Evolutionary conservation across 2,329 filamentous ascomycete species (phyloP), one percentile per base, ranked within the genome.

Genomic region (Botrytis porri): DNA sequence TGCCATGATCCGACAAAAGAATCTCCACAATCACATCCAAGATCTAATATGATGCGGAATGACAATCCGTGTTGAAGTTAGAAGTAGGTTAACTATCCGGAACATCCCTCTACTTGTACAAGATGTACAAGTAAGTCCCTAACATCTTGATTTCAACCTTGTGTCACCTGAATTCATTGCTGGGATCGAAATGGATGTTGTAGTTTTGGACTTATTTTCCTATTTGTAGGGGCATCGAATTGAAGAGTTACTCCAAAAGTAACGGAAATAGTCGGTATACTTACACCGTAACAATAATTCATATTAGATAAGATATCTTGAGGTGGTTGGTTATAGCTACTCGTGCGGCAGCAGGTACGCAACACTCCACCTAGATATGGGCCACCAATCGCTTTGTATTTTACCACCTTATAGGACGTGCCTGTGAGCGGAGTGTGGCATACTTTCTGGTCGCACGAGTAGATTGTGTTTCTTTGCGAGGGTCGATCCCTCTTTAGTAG

Each of bases 51-150:
- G 86, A 10, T 82, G 77, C 18, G 84, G 87, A 87, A 69, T 84
- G 83, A 75, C 90, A 88, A 71, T 80, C 84, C 5, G 82, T 84
- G 0, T 80, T 83, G 69, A 90, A 90, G 29, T 16, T 7, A 22
- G 41, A 43, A 25, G 16, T 9, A n/a, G 0, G 2, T 43, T 1
- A 41, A 43, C 2, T n/a, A 12, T 12, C 39, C 12, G 7, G 4
- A 25, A 65, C 5, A 32, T 65, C 20, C 6, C 8, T 4, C 43
- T 35, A 29, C 20, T 35, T 35, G 18, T 43, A 25, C 3, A 16
- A 64, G 62, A 64, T 48, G 18, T 35, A 25, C 41, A 29, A 48
- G 16, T 48, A 29, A 48, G 16, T 48, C 6, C 62, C 35, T 8
- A 10, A 22, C 12, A 35, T 35, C 29, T 32, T 25, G 1, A 25